These are phyloP conservation scores for Spergularia marina DNA, from an alignment of 148 eudicot genomes.

Conservation along the genomic window DNA sequence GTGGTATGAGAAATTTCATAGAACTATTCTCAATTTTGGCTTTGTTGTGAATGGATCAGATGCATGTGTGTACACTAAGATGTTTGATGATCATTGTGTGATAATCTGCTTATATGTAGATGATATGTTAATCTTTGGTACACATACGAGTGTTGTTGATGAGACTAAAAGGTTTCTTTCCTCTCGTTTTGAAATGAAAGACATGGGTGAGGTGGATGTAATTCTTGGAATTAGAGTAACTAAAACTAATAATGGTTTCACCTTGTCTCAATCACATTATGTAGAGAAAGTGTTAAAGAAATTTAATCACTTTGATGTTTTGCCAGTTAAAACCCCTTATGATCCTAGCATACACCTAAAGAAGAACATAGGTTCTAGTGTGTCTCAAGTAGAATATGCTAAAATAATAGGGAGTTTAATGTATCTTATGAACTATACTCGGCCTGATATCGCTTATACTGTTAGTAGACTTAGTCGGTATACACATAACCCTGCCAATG, in stretches of 20 bases:
- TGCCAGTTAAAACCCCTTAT: neutral
- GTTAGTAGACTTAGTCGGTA: neutral
- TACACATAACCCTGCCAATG: neutral
- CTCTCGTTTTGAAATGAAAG: neutral
- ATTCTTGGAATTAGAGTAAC: neutral
- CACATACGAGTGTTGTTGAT: neutral
- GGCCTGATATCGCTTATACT: neutral
- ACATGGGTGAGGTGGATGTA: neutral
- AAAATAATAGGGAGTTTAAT: neutral
- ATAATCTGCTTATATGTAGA: too few relatives aligned
- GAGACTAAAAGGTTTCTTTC: neutral
- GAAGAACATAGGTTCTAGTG: neutral
- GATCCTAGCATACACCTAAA: neutral
- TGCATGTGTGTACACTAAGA: too few relatives aligned
- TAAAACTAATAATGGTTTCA: neutral
- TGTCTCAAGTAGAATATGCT: neutral
- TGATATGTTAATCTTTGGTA: neutral
- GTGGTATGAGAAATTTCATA: too few relatives aligned
- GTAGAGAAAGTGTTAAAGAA: neutral
- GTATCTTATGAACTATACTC: slow-evolving; percentile 7
- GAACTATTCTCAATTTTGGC: too few relatives aligned
- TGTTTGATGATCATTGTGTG: too few relatives aligned
- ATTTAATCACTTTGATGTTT: neutral
- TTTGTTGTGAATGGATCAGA: too few relatives aligned
- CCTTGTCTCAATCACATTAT: neutral